Conservation (phyloP, 2,329 filamentous ascomycete species). For the Scleromitrula shiraiana region DNA sequence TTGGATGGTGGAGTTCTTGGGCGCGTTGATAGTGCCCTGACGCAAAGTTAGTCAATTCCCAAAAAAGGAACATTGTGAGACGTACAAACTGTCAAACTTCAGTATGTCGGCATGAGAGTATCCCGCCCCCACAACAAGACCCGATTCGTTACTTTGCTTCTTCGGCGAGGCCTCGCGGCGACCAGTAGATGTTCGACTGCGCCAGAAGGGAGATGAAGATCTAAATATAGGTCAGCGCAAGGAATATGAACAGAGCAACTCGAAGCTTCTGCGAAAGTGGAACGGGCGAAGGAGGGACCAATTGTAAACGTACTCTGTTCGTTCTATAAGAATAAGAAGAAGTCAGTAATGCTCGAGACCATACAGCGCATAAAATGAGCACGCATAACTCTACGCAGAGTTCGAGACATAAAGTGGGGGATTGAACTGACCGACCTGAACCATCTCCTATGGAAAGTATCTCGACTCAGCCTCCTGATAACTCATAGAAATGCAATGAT, state of each 20-base stretch:
- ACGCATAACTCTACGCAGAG: not conserved
- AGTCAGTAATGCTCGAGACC: not conserved
- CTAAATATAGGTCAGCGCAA: constrained; percentile 39
- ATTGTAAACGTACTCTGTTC: constrained; percentile 8
- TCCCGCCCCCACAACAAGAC: constrained; percentile 80
- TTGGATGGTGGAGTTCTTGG: constrained; percentile 70
- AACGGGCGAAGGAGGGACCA: constrained; percentile 5
- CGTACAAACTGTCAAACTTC: constrained; percentile 74
- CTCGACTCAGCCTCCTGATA: constrained; percentile 7
- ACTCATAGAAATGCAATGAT: constrained; percentile 4
- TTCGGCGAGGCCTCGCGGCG: constrained; percentile 46
- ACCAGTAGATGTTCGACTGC: constrained; percentile 47
- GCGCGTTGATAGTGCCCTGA: constrained; percentile 51
- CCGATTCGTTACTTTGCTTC: constrained; percentile 44
- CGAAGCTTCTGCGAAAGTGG: constrained; percentile 4
- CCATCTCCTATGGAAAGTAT: constrained; percentile 72
- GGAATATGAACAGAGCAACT: not conserved
- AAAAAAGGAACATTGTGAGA: constrained; percentile 11
- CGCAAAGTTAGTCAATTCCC: constrained; percentile 25
- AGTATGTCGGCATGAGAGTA: constrained; percentile 96
- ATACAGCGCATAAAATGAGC: not conserved
- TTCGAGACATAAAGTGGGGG: constrained; percentile 12
- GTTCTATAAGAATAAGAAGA: constrained; percentile 1
- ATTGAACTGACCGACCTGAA: constrained; percentile 85
- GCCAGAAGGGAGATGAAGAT: constrained; percentile 86